Percentiles rank a stretch among this genome's conserved stretches.
phyloP scores from a whole-genome alignment of 345 rosid genomes.

The Pugionium cornutum region DNA sequence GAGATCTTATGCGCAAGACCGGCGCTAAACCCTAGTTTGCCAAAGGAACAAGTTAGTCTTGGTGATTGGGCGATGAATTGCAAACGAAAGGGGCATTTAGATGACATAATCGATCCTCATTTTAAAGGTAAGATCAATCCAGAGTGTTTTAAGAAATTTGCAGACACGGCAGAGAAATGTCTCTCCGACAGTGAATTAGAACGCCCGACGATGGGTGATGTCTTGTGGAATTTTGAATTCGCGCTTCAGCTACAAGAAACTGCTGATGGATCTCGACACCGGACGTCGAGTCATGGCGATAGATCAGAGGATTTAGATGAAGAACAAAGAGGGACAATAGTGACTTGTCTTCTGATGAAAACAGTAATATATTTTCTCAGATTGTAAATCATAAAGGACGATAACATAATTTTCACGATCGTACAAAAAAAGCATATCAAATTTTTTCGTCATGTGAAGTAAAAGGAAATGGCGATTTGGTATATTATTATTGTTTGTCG shows the following conservation, averaged over 20 bases:
- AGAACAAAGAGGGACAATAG: conserved; percentile 25
- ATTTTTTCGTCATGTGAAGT: background rate
- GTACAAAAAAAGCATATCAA: background rate
- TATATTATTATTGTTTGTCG: too few relatives aligned
- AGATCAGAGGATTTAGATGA: conserved; percentile 19
- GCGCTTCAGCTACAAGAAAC: conserved; percentile 62
- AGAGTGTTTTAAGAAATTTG: conserved; percentile 65
- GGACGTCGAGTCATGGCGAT: conserved; percentile 26
- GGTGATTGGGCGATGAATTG: conserved; percentile 81
- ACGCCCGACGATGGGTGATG: conserved; percentile 86
- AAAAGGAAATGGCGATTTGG: background rate
- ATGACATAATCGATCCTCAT: conserved; percentile 64
- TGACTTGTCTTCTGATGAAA: conserved; percentile 40
- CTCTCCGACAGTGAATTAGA: conserved; percentile 57
- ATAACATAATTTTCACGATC: conserved; percentile 34
- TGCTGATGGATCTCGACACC: conserved; percentile 36
- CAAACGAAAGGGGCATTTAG: conserved; percentile 51
- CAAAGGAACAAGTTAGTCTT: conserved; percentile 81
- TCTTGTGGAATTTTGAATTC: conserved; percentile 74
- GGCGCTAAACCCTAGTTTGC: conserved; percentile 65
- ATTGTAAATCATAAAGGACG: conserved; percentile 65
- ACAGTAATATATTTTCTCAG: conserved; percentile 54
- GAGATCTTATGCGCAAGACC: conserved; percentile 78
- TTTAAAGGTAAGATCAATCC: conserved; percentile 52
- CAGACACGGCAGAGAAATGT: conserved; percentile 70